Evolutionary conservation across 2,329 filamentous ascomycete species (phyloP).

Genomic region (Fusarium paranaense): DNA sequence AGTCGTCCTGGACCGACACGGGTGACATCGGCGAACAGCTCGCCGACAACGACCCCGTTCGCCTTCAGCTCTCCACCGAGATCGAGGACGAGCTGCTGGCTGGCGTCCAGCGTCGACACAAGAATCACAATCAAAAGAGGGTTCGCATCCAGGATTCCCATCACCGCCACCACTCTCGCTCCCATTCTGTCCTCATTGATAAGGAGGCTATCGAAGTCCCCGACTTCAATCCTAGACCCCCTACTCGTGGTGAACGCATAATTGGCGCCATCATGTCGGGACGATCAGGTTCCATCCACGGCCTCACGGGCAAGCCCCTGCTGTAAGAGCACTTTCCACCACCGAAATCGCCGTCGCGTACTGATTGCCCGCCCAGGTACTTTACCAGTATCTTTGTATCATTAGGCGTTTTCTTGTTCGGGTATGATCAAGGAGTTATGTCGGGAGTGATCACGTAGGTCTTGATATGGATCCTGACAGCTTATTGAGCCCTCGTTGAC

Average conservation of each 20-base stretch:
- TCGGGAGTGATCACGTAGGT: constrained; percentile 76
- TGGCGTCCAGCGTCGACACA: constrained; percentile 59
- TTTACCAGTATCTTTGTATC: constrained; percentile 95
- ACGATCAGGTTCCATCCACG: constrained; percentile 81
- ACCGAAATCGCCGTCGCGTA: constrained; percentile 3
- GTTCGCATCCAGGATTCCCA: constrained; percentile 74
- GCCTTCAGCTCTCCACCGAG: constrained; percentile 74
- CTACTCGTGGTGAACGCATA: constrained; percentile 75
- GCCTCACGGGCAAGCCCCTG: constrained; percentile 94
- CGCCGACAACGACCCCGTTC: constrained; percentile 83
- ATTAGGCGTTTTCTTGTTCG: constrained; percentile 87
- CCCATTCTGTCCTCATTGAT: constrained; percentile 59
- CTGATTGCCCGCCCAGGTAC: constrained; percentile 68
- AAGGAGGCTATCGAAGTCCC: constrained; percentile 89
- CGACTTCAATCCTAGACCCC: constrained; percentile 69
- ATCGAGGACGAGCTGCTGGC: constrained; percentile 72
- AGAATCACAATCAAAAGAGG: constrained; percentile 64
- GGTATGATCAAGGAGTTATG: constrained; percentile 93
- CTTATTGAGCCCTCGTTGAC: constrained; percentile 35
- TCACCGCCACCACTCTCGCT: constrained; percentile 52
- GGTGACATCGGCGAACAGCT: constrained; percentile 95
- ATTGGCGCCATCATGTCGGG: constrained; percentile 89
- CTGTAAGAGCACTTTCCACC: constrained; percentile 67
- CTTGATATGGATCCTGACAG: neutral
- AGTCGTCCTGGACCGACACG: constrained; percentile 90